Conservation (phyloP, 2,329 filamentous ascomycete species). For the Colletotrichum costaricense region DNA sequence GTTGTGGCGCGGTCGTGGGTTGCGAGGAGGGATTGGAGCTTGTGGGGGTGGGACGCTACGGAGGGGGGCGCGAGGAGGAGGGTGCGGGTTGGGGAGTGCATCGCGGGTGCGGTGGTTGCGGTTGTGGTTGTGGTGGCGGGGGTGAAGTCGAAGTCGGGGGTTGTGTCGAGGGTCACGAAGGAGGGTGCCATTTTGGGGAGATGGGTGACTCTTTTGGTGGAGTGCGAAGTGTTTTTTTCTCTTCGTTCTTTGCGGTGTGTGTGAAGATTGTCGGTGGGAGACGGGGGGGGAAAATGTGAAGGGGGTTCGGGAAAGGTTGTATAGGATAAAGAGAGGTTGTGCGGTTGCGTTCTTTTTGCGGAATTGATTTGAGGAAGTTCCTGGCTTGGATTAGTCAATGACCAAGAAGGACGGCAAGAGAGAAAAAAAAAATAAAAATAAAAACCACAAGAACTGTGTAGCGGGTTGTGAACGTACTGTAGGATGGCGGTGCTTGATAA, state of each 20-base stretch:
- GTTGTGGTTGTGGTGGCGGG: conserved; percentile 42
- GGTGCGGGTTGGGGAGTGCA: conserved; percentile 62
- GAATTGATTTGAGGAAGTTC: conserved; percentile 8
- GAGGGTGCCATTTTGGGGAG: conserved; percentile 60
- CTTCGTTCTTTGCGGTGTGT: not conserved
- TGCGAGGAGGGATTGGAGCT: conserved; percentile 76
- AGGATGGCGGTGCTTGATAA: conserved; percentile 28
- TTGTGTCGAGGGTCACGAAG: conserved; percentile 65
- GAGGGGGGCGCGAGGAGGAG: conserved; percentile 92
- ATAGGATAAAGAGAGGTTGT: not conserved
- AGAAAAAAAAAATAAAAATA: not conserved
- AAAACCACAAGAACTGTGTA: conserved; percentile 19
- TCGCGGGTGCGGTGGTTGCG: conserved; percentile 41
- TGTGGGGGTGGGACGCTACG: conserved; percentile 85
- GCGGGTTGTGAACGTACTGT: conserved; percentile 16
- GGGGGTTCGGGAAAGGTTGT: not conserved
- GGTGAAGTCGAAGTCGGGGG: conserved; percentile 62
- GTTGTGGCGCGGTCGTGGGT: conserved; percentile 80
- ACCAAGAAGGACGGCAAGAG: not conserved
- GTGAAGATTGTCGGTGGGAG: not conserved
- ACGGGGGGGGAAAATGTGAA: not conserved
- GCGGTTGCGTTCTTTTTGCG: conserved; percentile 13
- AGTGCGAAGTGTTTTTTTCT: not conserved
- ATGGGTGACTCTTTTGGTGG: not conserved
- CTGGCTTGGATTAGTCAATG: conserved; percentile 30